phyloP scores from a whole-genome alignment of 2,329 filamentous ascomycete species.

The Cryphonectria radicalis region DNA sequence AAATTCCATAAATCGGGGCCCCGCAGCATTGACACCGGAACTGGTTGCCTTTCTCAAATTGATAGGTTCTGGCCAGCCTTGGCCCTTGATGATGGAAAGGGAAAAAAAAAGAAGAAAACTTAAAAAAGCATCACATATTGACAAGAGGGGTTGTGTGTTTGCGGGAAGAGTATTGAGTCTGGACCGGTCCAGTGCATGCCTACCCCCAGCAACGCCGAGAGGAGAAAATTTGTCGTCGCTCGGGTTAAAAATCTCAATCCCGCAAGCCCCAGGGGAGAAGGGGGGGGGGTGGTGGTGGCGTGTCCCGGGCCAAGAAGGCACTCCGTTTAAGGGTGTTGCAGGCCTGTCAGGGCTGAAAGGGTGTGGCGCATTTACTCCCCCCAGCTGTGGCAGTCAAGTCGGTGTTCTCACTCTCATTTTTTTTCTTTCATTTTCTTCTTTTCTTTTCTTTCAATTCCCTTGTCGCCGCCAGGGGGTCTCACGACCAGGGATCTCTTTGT shows the following conservation, averaged over 20 bases:
- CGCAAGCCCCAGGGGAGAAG: neutral
- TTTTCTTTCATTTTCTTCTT: neutral
- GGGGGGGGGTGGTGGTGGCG: too few relatives aligned
- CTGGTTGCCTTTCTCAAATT: neutral
- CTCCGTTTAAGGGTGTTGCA: neutral
- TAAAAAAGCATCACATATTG: neutral
- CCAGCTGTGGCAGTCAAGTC: neutral
- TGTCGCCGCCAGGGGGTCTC: neutral
- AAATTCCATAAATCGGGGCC: neutral
- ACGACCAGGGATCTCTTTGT: neutral
- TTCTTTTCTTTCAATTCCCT: neutral
- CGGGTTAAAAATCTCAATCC: slow-evolving; percentile 3
- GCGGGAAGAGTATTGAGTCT: neutral
- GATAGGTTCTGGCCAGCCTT: neutral
- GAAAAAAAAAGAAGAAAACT: neutral
- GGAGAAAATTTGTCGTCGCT: neutral
- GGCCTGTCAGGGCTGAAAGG: neutral
- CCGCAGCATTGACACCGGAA: neutral
- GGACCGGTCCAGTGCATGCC: slow-evolving; percentile 2
- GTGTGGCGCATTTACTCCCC: neutral
- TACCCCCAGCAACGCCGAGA: neutral
- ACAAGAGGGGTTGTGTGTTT: neutral
- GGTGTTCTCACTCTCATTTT: neutral
- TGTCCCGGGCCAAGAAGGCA: neutral
- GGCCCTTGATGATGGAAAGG: neutral